Evolutionary conservation across 2,329 filamentous ascomycete species (phyloP), one percentile per base, ranked within the genome.

Genomic region (Fusarium vanettenii): DNA sequence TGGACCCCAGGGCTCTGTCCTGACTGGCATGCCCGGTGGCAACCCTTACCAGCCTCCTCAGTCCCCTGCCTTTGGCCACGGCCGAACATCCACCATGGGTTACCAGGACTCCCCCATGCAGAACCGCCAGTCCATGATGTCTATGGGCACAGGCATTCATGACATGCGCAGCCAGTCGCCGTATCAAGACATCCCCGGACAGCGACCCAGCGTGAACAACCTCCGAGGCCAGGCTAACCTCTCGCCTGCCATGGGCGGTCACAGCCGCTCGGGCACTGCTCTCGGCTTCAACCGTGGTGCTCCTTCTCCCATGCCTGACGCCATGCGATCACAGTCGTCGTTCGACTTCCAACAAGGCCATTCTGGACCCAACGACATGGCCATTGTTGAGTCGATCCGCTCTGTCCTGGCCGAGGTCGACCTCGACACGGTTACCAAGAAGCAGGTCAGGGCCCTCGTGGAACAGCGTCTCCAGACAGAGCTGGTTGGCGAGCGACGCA

Each of bases 371-470:
- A 94, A 93, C 75, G 95, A 98, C 79, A 87, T 86, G 55, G 89
- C 91, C 70, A 98, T 99, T 74, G 89, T 94, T 20, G 94, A 97
- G 71, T 93, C 94, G 2, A 96, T 98, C 72, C 93, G 95, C 79
- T 87, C 89, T 60, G 97, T 97, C 78, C 87, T 99, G 72, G 85
- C 88, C 18, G 96, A 98, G 79, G 95, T 98, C 1, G 96, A 99
- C 82, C 88, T 99, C 48, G 97, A 99, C 82, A 96, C 90, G n/a
- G 94, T 98, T 57, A 99, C 97, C 8, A 99, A 98, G 91, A 99
- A 99, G 87, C 96, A 98, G 85, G 93, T 97, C 66, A 90, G 94
- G 60, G 95, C 94, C 5, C 89, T 98, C 52, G 95, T 98, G 14
- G 97, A 99, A 86, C 95, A 98, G 86, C 91, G 95, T 79, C 85